Base-by-base conservation (phyloP, 768 basidiomycete genomes). In the Lyophyllum decastes region DNA sequence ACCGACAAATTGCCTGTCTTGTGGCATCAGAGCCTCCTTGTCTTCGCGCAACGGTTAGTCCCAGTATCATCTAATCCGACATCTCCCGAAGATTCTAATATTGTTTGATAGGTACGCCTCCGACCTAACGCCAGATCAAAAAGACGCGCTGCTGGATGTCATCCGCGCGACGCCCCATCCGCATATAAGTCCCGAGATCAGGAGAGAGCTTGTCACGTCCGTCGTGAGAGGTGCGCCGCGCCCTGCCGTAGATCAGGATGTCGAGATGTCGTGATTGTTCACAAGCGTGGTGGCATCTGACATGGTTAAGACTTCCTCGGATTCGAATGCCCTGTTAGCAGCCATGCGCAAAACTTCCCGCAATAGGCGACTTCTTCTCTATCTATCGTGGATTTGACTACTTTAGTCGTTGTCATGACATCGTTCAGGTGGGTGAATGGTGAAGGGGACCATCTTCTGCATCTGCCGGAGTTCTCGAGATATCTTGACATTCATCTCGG, bases 21-120 rank as follows among this genome's bases (percentile, higher is more conserved):
- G 11, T 99, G 97, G 97, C 94, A 99, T 71, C 97, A 99, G 73
- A 93, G 92, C 70, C 79, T 99, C 53, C 81, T 99, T 22, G 93
- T 95, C 2, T 98, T 98, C 70, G 87, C 85, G 38, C 97, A 99
- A 74, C 80, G 96, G 95, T 94, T 59, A 44, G 66, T 72, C 46
- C 41, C 27, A 30, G 10, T 30, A 1, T 17, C 54, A 17, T 52
- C 14, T 33, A 38, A 41, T 52, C 55, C 59, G 2, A 21, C 19
- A 10, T 5, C 30, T n/a, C 25, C 55, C 46, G n/a, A 21, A 9
- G 9, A 21, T 48, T 21, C 60, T 62, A 12, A 33, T 25, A 17
- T 16, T 40, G 14, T 25, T 52, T 26, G 9, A 46, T n/a, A 97
- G 95, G 67, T 99, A 98, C 73, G 90, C 94, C 6, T 86, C 90